phyloP scores from a whole-genome alignment of 31 red algal species.

The Endocladia muricata region DNA sequence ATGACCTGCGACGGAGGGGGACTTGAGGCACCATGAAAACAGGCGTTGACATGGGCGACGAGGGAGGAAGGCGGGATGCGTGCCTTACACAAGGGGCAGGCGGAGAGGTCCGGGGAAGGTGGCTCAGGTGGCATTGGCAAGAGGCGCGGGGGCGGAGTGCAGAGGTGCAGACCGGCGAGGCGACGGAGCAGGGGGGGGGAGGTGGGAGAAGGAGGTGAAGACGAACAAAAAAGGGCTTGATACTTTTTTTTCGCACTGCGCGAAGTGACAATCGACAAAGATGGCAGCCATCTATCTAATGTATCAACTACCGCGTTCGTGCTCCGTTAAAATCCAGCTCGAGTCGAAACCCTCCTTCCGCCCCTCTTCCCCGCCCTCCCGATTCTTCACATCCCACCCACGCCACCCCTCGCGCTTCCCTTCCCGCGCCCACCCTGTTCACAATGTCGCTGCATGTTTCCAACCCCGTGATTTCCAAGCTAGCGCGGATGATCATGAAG shows the following conservation, averaged over 20 bases:
- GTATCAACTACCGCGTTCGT: no score
- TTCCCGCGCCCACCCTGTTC: no score
- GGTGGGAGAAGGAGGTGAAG: not conserved
- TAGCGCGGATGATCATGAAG: conserved; percentile 80
- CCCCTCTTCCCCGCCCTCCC: no score
- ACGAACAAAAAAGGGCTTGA: no score
- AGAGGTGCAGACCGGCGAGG: not conserved
- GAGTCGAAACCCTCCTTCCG: no score
- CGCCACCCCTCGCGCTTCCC: no score
- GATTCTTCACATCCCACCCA: no score
- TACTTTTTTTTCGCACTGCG: no score
- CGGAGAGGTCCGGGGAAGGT: not conserved
- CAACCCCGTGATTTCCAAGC: conserved; percentile 60
- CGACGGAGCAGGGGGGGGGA: not conserved
- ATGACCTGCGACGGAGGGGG: not conserved
- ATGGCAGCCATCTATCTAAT: no score
- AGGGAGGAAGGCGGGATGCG: not conserved
- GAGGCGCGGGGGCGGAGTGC: not conserved
- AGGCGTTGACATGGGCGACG: conserved; percentile 8
- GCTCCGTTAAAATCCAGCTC: no score
- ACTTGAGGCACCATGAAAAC: not conserved
- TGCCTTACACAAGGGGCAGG: conserved; percentile 16
- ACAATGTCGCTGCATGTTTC: conserved; percentile 73
- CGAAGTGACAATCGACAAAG: no score
- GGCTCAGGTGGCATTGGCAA: not conserved